Evolutionary conservation across 2,329 filamentous ascomycete genomes (phyloP).

Genomic region (Ascochyta lentis): DNA sequence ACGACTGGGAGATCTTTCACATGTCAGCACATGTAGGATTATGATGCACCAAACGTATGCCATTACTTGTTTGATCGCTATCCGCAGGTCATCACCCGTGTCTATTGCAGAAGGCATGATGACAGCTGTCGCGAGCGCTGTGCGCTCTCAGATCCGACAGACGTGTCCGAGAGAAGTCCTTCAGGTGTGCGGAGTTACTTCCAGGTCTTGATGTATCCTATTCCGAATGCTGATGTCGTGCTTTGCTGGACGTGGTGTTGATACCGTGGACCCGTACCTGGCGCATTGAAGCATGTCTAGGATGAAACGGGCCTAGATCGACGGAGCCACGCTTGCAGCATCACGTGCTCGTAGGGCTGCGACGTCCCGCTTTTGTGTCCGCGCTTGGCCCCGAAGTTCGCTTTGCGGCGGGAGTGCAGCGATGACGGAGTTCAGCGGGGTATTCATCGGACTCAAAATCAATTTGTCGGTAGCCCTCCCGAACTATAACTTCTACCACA

Average conservation of each 20-base stretch:
- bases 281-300: conserved; percentile 12
- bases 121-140: conserved; percentile 18
- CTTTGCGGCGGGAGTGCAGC: conserved; percentile 24
- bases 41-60: not conserved
- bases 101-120: conserved; percentile 50
- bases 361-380: conserved; percentile 26
- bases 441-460: conserved; percentile 39
- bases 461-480: conserved; percentile 15
- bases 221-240: conserved; percentile 17
- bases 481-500: conserved; percentile 32
- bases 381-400: conserved; percentile 11
- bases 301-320: not conserved
- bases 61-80: conserved; percentile 58
- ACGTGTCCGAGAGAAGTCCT: not conserved
- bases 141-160: conserved; percentile 1
- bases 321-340: not conserved
- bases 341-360: conserved; percentile 15
- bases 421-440: conserved; percentile 42
- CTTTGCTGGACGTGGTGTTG: conserved; percentile 17
- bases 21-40: conserved; percentile 11
- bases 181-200: not conserved
- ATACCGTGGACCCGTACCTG: conserved; percentile 26
- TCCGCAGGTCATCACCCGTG: conserved; percentile 55
- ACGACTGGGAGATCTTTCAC: conserved; percentile 84
- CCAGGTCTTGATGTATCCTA: not conserved